Conservation (phyloP, 2,329 filamentous ascomycete genomes). For the Fusarium sp. region DNA sequence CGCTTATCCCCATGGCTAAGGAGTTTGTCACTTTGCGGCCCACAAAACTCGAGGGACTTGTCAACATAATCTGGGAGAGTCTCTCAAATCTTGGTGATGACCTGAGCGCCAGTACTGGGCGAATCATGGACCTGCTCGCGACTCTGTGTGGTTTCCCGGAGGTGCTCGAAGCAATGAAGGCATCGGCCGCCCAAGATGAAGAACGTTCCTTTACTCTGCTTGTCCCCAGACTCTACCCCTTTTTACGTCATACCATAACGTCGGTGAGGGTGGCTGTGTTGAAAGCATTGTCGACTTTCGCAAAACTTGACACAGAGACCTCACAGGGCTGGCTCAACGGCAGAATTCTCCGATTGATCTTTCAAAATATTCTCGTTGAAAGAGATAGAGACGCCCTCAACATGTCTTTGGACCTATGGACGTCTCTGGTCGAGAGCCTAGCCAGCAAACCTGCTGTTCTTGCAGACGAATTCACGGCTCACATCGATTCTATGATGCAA, state of each 20-base stretch:
- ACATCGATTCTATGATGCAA: constrained; percentile 84
- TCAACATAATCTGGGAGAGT: constrained; percentile 97
- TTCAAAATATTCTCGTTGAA: constrained; percentile 95
- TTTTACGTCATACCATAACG: constrained; percentile 95
- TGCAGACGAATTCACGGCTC: constrained; percentile 76
- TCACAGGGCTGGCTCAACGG: constrained; percentile 94
- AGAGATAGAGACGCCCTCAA: constrained; percentile 84
- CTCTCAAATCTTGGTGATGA: constrained; percentile 97
- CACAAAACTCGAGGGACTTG: constrained; percentile 79
- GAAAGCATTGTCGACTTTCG: constrained; percentile 91
- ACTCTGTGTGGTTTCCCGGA: constrained; percentile 95
- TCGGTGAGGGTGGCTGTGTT: constrained; percentile 93
- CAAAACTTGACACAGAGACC: constrained; percentile 81
- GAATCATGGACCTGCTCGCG: constrained; percentile 97
- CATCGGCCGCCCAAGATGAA: constrained; percentile 82
- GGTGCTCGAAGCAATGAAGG: constrained; percentile 93
- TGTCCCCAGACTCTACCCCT: constrained; percentile 93
- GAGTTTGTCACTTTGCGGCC: constrained; percentile 92
- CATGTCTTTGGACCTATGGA: constrained; percentile 89
- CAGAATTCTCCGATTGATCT: constrained; percentile 86
- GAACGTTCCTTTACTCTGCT: constrained; percentile 92
- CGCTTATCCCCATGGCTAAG: constrained; percentile 92
- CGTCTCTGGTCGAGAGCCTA: constrained; percentile 76
- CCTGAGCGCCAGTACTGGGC: constrained; percentile 94
- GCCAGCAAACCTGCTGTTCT: constrained; percentile 72